These are phyloP conservation scores for Mycena metata DNA, from an alignment of 768 basidiomycete genomes.

Conservation along the genomic window DNA sequence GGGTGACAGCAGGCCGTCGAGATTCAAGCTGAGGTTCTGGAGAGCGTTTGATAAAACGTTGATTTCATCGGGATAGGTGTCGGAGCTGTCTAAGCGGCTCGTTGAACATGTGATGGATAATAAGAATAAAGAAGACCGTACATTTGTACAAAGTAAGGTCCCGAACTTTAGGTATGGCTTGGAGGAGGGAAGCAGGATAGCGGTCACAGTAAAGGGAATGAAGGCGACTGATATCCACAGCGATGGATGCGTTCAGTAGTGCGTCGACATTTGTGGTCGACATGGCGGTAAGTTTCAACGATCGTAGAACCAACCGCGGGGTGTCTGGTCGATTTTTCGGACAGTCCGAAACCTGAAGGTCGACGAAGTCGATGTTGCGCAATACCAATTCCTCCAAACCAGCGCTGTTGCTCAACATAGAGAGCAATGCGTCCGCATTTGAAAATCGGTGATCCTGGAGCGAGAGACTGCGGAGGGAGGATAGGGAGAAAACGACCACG, in stretches of 20 bases:
- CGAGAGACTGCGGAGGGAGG: conserved; percentile 10
- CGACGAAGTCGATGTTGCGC: neutral
- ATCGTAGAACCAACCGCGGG: neutral
- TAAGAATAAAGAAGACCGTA: too few relatives aligned
- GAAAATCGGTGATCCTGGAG: neutral
- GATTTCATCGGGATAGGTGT: too few relatives aligned
- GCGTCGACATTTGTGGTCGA: neutral
- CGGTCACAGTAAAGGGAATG: neutral
- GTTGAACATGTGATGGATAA: too few relatives aligned
- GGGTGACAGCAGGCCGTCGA: too few relatives aligned
- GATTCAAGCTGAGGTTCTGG: too few relatives aligned
- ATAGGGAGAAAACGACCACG: neutral
- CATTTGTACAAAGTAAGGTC: neutral
- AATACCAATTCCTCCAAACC: neutral
- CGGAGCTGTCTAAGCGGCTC: too few relatives aligned
- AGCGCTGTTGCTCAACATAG: neutral
- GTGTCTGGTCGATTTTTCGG: neutral
- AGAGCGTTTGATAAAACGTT: too few relatives aligned
- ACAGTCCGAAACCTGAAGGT: neutral
- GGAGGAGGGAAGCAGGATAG: neutral
- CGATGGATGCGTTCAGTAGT: neutral
- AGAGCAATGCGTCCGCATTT: neutral
- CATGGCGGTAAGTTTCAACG: neutral
- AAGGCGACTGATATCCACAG: neutral
- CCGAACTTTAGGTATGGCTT: neutral